Evolutionary conservation across 371 early-diverging fungal species (phyloP).

Genomic region (Mucor circinelloides): DNA sequence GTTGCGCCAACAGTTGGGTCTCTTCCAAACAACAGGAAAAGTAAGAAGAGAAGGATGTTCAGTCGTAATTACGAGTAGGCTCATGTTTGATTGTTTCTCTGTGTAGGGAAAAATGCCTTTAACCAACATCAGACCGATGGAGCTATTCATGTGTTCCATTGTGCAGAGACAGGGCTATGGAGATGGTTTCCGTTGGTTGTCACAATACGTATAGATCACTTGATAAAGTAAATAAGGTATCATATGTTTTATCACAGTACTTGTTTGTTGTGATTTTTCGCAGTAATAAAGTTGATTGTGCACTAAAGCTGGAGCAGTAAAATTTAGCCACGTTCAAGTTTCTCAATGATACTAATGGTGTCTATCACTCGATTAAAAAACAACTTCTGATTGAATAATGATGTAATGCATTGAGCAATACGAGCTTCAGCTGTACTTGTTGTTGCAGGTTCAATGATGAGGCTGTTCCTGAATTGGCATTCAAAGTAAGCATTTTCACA

Average conservation of each 20-base stretch:
- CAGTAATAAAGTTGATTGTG: background rate
- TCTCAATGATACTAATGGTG: too few relatives aligned
- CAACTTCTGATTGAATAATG: too few relatives aligned
- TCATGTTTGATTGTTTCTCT: background rate
- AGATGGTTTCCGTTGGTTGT: constrained; percentile 95
- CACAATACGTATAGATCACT: constrained; percentile 78
- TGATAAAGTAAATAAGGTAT: background rate
- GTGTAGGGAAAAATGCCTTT: constrained; percentile 87
- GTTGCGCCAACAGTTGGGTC: constrained; percentile 82
- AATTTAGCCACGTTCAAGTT: background rate
- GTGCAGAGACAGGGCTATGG: constrained; percentile 97
- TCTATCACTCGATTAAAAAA: too few relatives aligned
- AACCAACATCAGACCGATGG: constrained; percentile 92
- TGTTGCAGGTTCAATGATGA: too few relatives aligned
- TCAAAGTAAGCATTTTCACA: background rate
- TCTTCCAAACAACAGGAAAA: constrained; percentile 96
- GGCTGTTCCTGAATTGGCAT: too few relatives aligned
- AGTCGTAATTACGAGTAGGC: background rate
- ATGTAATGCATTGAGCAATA: too few relatives aligned
- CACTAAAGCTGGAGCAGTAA: background rate
- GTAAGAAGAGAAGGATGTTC: constrained; percentile 21
- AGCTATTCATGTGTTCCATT: constrained; percentile 98
- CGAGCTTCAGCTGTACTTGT: too few relatives aligned
- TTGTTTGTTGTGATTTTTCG: background rate
- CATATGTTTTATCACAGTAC: background rate